Evolutionary conservation across 2,329 filamentous ascomycete genomes (phyloP).

Genomic region (Botryotinia calthae): DNA sequence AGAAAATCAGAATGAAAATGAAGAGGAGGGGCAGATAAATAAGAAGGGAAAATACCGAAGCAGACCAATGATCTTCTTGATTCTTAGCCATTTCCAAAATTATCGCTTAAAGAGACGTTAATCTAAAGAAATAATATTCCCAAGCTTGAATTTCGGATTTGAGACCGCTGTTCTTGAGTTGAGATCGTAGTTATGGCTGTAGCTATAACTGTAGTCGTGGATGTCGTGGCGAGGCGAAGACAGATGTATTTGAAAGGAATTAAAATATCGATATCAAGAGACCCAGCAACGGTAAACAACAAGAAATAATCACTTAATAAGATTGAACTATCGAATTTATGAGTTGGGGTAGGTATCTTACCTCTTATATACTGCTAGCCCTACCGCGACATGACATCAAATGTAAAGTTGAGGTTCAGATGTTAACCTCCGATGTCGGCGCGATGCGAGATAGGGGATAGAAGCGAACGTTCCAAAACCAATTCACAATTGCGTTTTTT

Average conservation of each 20-base stretch:
- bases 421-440: neutral
- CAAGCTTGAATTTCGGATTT: neutral
- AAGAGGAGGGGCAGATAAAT: rapidly evolving
- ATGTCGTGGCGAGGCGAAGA: neutral
- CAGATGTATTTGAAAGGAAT: neutral
- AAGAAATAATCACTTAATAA: neutral
- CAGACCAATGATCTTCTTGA: conserved; percentile 42
- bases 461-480: neutral
- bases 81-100: neutral
- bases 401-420: neutral
- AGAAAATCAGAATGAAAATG: neutral
- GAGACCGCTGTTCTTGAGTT: neutral
- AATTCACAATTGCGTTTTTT: neutral
- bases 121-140: neutral
- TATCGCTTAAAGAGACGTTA: no score
- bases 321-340: neutral
- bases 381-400: neutral
- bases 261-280: neutral
- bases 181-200: neutral
- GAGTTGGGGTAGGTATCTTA: neutral
- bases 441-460: neutral
- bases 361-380: neutral
- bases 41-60: conserved; percentile 36
- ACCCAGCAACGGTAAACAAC: neutral
- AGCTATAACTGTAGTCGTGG: neutral